Evolutionary conservation across 148 eudicot genomes (phyloP), one percentile per base, ranked within the genome.

Genomic region (Rhododendron griersonianum): DNA sequence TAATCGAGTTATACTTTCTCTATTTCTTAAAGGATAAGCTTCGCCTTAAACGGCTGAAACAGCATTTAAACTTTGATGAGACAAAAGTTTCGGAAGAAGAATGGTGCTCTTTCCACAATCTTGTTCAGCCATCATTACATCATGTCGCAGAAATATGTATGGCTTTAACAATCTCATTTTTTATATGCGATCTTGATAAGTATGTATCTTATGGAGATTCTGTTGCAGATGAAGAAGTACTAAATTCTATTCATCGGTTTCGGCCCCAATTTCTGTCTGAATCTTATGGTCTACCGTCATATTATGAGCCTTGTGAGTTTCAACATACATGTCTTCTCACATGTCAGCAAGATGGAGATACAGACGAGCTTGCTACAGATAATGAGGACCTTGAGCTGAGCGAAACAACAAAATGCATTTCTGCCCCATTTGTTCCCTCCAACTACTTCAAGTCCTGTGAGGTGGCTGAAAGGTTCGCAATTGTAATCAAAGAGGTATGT

Each of bases 91-190:
- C 85, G 45, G 99, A 96, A 93, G 98, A 93, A 90, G 94, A 96
- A 80, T 96, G 99, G 99, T 96, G 98, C 89, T 86, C 89, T 69
- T 85, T 87, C 86, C 99, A 96, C 89, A 91, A 96, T 86, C 91
- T 96, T 84, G 87, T 95, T 87, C 96, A 77, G 82, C 87, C 97
- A 73, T 92, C 99, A 65, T 90, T 96, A 89, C 86, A 90, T 82
- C 96, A 95, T 84, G 91, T 95, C 55, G 88, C 91, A 77, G 94
- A 91, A 88, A 90, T 93, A 88, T 96, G 99, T 95, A 96, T 59
- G 96, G 67, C 19, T 61, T 45, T 86, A 18, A 48, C 61, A 55
- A 48, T 77, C 80, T 80, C 51, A 2, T 16, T 45, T 57, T 9
- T 16, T 59, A 10, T 16, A 74, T 10, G 61, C 5, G 35, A 55